Evolutionary conservation across 805 yeast species (phyloP), one percentile per base, ranked within the genome.

Genomic region (Ogataea methanolica): DNA sequence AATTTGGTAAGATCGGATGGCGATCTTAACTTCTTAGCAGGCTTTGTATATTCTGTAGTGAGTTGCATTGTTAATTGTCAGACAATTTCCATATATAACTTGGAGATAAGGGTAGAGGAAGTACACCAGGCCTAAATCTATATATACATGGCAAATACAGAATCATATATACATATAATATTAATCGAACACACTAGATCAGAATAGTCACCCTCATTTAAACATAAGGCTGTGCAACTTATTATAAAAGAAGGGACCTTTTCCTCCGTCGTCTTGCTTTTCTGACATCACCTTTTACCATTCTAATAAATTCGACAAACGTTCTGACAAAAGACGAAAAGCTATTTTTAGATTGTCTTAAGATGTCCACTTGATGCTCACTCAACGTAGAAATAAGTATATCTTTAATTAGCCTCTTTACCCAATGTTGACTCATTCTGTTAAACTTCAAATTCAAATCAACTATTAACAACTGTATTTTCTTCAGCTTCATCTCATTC

Each of bases 1-100:
- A 96, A 92, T 45, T 69, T 61, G 11, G 69, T 72, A 57, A 92
- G 61, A 61, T 92, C 98, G 0, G 74, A 72, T 11, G 52, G 52
- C 1, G 65, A 51, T 35, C 59, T 49, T 2, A 65, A 38, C 42
- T 57, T 47, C 21, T 63, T 58, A 4, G 38, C 45, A 6, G 68
- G 67, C 9, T 39, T 43, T 1, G 45, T 46, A 47, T 43, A 50
- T 12, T n/a, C 31, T 35, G 39, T 12, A 22, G 40, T 21, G 8
- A 31, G 6, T 6, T 14, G 21, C 21, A 14, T 22, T 21, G 12
- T n/a, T 37, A 19, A 19, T 12, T 19, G 17, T 37, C 12, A 35
- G 6, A 5, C 9, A 19, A 16, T 35, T 16, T 35, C 16, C 17
- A 6, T 6, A 12, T 15, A 33, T 12, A 14, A n/a, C 15, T 33